Evolutionary conservation across 371 early-diverging fungal species (phyloP).

Genomic region (Apophysomyces sp.): DNA sequence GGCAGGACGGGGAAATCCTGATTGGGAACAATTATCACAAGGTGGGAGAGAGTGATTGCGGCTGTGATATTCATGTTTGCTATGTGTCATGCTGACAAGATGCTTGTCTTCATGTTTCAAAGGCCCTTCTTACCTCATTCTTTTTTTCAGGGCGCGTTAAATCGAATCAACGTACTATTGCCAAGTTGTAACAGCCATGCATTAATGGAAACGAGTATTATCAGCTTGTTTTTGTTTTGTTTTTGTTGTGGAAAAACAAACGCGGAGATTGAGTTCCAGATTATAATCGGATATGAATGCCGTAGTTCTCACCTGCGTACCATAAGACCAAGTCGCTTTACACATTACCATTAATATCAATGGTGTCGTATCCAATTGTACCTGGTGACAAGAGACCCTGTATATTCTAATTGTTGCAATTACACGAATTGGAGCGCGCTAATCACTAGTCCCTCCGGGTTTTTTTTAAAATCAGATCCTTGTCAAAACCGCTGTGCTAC

Average conservation of each 20-base stretch:
- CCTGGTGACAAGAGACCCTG: neutral
- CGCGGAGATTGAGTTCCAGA: neutral
- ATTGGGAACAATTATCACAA: too few relatives aligned
- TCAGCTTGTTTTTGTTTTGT: neutral
- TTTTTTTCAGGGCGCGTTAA: too few relatives aligned
- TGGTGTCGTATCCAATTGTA: neutral
- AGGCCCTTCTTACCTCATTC: too few relatives aligned
- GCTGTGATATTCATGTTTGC: too few relatives aligned
- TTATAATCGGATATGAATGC: neutral
- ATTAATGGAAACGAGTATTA: neutral
- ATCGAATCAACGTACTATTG: too few relatives aligned
- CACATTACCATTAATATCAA: neutral
- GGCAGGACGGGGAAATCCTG: too few relatives aligned
- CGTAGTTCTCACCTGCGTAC: neutral
- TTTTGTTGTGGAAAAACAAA: neutral
- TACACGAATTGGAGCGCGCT: too few relatives aligned
- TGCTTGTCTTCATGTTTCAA: too few relatives aligned
- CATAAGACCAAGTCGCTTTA: neutral
- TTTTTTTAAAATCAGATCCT: neutral
- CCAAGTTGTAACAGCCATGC: neutral
- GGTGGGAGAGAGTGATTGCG: too few relatives aligned
- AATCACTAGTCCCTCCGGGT: neutral
- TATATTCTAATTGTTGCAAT: too few relatives aligned
- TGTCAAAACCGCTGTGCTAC: neutral
- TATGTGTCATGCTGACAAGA: too few relatives aligned